phyloP scores from a whole-genome alignment of 2,329 filamentous ascomycete genomes.

The Cladorrhinum sp. region DNA sequence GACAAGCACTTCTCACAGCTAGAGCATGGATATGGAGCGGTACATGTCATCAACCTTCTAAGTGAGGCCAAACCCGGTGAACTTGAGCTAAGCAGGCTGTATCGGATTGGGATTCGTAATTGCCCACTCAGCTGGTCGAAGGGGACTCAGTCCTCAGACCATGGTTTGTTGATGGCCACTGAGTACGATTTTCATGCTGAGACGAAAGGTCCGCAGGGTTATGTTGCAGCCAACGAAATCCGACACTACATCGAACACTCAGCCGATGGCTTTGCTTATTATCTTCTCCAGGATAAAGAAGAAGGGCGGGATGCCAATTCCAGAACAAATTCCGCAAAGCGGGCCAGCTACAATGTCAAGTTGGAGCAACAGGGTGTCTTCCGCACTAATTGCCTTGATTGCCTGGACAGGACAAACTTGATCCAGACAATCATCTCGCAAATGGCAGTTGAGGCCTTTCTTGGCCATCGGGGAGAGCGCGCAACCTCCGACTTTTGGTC shows the following conservation, averaged over 20 bases:
- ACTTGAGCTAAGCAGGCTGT: constrained; percentile 75
- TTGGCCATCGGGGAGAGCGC: constrained; percentile 66
- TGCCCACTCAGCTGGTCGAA: constrained; percentile 66
- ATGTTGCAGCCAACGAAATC: constrained; percentile 86
- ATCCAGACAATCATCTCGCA: constrained; percentile 95
- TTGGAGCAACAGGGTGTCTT: constrained; percentile 95
- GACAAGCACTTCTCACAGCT: constrained; percentile 92
- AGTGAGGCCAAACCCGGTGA: constrained; percentile 86
- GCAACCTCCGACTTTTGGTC: constrained; percentile 83
- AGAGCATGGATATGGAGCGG: constrained; percentile 79
- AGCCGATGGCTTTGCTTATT: constrained; percentile 88
- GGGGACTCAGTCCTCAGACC: constrained; percentile 58
- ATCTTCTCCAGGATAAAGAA: constrained; percentile 70
- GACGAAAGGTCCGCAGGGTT: constrained; percentile 79
- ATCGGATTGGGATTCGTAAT: constrained; percentile 71
- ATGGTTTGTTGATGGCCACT: constrained; percentile 73
- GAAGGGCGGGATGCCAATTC: constrained; percentile 45
- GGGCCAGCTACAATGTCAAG: constrained; percentile 59
- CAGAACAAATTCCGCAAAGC: constrained; percentile 31
- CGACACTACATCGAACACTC: constrained; percentile 73
- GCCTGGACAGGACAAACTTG: constrained; percentile 90
- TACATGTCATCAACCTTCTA: constrained; percentile 92
- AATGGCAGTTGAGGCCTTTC: constrained; percentile 84
- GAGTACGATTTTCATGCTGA: constrained; percentile 98
- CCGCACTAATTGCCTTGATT: constrained; percentile 93